Evolutionary conservation across 352 stramenopile species (phyloP), one percentile per base, ranked within the genome.

Genomic region (Bremia lactucae): DNA sequence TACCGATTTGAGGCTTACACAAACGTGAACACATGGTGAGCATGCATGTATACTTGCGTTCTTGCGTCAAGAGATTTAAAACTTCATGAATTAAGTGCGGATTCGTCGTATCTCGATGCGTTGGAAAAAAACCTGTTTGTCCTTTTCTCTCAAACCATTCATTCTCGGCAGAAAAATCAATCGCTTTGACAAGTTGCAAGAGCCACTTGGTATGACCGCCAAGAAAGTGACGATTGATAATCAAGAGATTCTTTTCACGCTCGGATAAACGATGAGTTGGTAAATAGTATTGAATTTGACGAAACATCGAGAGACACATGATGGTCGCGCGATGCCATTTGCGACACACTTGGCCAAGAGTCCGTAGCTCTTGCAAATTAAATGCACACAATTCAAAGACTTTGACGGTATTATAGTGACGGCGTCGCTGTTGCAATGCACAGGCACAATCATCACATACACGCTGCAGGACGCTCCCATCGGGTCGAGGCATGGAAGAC

Each of bases 271-370:
- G 65, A 47, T 92, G 79, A 8, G 72, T 82, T 10, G 79, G 79
- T 18, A 92, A 42, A 49, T 88, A 89, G 31, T 92, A 92, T 49
- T 92, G 79, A 46, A 92, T 88, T 63, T 91, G 78, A 20, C 78
- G 78, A 26, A 91, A 88, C 69, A 79, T 88, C 11, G 78, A 91
- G n/a, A 91, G 52, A 18, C 78, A 86, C 78, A 91, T 91, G 59
- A 91, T 87, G 21, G 66, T 86, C 18, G 78, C 78, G 42, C 78
- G 78, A 38, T 91, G 78, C 78, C 78, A 91, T 45, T 88, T 88
- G 36, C 78, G 75, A 42, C 78, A 91, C 23, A 91, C 78, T 48
- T 88, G 78, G 0, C 78, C 78, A 11, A 91, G 47, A 2, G 60
- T 69, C 7, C 78, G 73, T 21, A 91, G 58, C 39, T 87, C 72